Percentiles rank a stretch among this genome's conserved stretches.
These are phyloP conservation scores for Salmacisia buchloeana DNA, from an alignment of 1,284 basidiomycete species.

Conservation along the genomic window DNA sequence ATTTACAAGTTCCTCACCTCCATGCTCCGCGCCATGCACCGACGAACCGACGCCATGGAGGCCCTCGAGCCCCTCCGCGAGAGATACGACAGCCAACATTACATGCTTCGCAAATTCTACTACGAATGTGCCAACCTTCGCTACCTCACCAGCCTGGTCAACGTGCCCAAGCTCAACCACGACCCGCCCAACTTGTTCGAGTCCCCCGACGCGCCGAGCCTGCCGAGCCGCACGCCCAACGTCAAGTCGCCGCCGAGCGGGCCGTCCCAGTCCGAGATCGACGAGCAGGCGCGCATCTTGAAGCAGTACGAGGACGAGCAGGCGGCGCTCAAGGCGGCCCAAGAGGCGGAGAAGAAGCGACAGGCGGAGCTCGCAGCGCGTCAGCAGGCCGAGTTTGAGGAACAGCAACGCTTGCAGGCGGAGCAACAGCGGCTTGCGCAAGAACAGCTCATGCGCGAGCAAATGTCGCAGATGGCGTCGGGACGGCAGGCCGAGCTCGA, in stretches of 20 bases:
- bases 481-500: slow-evolving; percentile 71
- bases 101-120: slow-evolving; percentile 47
- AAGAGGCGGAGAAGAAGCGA: slow-evolving; percentile 74
- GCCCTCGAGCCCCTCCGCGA: slow-evolving; percentile 47
- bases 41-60: slow-evolving; percentile 47
- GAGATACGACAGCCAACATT: slow-evolving; percentile 47
- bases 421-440: slow-evolving; percentile 83
- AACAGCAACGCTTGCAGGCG: slow-evolving; percentile 77
- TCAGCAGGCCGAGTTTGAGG: slow-evolving; percentile 84
- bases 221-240: slow-evolving; percentile 7
- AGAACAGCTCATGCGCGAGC: slow-evolving; percentile 70
- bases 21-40: slow-evolving; percentile 50
- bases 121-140: slow-evolving; percentile 50
- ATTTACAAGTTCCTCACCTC: slow-evolving; percentile 51
- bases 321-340: slow-evolving; percentile 67
- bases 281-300: slow-evolving; percentile 88
- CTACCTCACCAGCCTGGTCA: slow-evolving; percentile 49
- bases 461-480: slow-evolving; percentile 63
- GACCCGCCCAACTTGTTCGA: slow-evolving; percentile 50
- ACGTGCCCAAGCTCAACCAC: slow-evolving; percentile 49
- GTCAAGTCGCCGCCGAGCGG: slow-evolving; percentile 31
- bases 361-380: slow-evolving; percentile 72
- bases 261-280: slow-evolving; percentile 61
- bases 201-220: slow-evolving; percentile 36
- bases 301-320: slow-evolving; percentile 97